phyloP scores from a whole-genome alignment of 768 basidiomycete genomes.

The Amanita thiersii region DNA sequence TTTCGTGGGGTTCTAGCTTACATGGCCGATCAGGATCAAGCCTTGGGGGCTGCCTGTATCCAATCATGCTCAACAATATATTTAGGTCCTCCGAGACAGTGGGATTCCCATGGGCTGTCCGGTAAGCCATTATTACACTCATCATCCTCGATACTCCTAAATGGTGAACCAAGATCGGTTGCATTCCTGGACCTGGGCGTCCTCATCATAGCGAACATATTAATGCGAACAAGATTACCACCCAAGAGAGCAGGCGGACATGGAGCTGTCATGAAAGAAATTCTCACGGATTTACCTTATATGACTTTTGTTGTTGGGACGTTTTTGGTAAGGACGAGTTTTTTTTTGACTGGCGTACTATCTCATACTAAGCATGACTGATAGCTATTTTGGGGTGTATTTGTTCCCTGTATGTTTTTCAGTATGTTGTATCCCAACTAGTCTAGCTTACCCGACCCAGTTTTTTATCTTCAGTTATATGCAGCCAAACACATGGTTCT shows the following conservation, averaged over 20 bases:
- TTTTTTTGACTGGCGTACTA: slow-evolving; percentile 1
- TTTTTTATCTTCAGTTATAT: slow-evolving; percentile 46
- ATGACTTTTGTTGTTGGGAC: slow-evolving; percentile 32
- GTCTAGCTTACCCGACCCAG: slow-evolving; percentile 19
- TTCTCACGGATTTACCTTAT: slow-evolving; percentile 33
- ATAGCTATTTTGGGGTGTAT: slow-evolving; percentile 40
- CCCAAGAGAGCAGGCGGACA: slow-evolving; percentile 17
- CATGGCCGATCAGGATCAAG: slow-evolving; percentile 27
- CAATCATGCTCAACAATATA: slow-evolving; percentile 43
- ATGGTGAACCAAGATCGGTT: slow-evolving; percentile 34
- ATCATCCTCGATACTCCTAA: slow-evolving; percentile 14
- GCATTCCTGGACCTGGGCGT: slow-evolving; percentile 37
- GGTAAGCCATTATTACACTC: slow-evolving; percentile 22
- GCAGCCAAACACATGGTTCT: slow-evolving; percentile 29
- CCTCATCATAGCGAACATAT: slow-evolving; percentile 32
- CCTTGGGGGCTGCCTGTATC: slow-evolving; percentile 43
- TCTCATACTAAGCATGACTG: slow-evolving; percentile 4
- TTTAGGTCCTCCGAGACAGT: slow-evolving; percentile 18
- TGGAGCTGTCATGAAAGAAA: slow-evolving; percentile 21
- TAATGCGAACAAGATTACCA: slow-evolving; percentile 34
- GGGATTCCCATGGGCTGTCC: slow-evolving; percentile 35
- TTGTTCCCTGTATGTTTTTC: slow-evolving; percentile 36
- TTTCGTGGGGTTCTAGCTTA: slow-evolving; percentile 2
- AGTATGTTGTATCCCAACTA: neutral
- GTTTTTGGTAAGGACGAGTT: slow-evolving; percentile 25